These are phyloP conservation scores for Cyclotella baltica DNA, from an alignment of 108 stramenopile species.

Conservation along the genomic window DNA sequence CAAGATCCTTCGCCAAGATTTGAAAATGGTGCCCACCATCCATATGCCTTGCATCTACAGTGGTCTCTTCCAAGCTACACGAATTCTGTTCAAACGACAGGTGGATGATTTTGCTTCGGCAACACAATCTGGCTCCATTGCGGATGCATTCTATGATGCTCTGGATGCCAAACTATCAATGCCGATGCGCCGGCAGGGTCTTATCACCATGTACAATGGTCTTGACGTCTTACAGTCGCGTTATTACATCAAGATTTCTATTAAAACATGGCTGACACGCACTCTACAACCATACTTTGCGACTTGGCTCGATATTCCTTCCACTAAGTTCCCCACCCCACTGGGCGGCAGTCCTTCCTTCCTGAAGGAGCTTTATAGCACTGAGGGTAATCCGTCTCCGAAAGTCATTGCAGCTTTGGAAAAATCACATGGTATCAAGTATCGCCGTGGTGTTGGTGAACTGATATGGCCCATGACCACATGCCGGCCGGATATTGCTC, in stretches of 20 bases:
- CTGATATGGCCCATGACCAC: conserved; percentile 7
- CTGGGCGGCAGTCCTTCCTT: not conserved
- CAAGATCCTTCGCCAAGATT: conserved; percentile 9
- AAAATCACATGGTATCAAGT: not conserved
- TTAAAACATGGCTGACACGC: not conserved
- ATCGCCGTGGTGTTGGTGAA: not conserved
- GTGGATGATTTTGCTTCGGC: not conserved
- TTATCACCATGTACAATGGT: not conserved
- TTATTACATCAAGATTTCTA: not conserved
- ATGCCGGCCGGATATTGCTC: not conserved
- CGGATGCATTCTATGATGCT: not conserved
- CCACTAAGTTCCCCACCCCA: not conserved
- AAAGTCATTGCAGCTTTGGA: not conserved
- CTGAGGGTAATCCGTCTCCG: not conserved
- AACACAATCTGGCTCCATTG: not conserved
- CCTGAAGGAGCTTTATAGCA: not conserved
- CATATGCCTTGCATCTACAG: conserved; percentile 23
- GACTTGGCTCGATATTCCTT: not conserved
- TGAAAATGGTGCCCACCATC: conserved; percentile 4
- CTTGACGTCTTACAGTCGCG: not conserved
- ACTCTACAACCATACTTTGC: not conserved
- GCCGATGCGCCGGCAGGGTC: not conserved
- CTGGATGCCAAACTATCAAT: not conserved
- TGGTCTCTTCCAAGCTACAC: not conserved
- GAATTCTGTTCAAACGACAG: not conserved